Base-by-base conservation (phyloP, 2,329 filamentous ascomycete genomes). In the Sporothrix euskadiensis region DNA sequence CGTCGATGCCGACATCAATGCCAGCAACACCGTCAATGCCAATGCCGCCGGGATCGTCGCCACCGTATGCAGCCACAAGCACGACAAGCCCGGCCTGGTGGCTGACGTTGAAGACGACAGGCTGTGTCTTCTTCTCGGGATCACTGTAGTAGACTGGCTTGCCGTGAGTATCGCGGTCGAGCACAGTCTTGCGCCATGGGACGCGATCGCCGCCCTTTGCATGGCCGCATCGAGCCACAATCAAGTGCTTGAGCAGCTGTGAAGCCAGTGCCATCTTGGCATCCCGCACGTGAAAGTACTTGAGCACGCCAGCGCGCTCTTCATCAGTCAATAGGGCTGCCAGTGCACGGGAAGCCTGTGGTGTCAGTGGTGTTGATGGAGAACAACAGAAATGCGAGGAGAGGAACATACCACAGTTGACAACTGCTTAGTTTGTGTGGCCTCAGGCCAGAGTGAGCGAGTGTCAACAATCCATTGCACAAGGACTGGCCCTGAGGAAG, bases 21-120 rank as follows among this genome's bases (percentile, higher is more conserved):
- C 49, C 44, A 12, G 10, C 12, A 49, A 49, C 16, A 7, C 47
- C 85, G 65, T 91, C 82, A 82, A 78, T 70, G 7, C 22, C 82
- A 82, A 78, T 70, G 7, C 22, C 56, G 2, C 35, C 91, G n/a
- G 12, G 6, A 8, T 85, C 47, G 19, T 74, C 77, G 77, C 81
- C 80, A 26, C 78, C 79, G 57, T 81, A 79, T 2, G 85, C 82
- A 16, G 90, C 90, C 14, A 91, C 85, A 41, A 94, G 83, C 1
- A 88, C 88, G 0, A 94, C 92, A 19, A 95, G 83, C 1, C 92
- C 92, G 9, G 90, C 90, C 83, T 95, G 92, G 80, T 95, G 92
- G 63, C 88, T 91, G 72, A 94, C 87, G 81, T 95, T 95, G 85
- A 95, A 94, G 75, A 83, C 77, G n/a, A 89, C 80, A 22, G 85